These are phyloP conservation scores for Persicaria maculosa DNA, from an alignment of 148 eudicot species.

Conservation along the genomic window DNA sequence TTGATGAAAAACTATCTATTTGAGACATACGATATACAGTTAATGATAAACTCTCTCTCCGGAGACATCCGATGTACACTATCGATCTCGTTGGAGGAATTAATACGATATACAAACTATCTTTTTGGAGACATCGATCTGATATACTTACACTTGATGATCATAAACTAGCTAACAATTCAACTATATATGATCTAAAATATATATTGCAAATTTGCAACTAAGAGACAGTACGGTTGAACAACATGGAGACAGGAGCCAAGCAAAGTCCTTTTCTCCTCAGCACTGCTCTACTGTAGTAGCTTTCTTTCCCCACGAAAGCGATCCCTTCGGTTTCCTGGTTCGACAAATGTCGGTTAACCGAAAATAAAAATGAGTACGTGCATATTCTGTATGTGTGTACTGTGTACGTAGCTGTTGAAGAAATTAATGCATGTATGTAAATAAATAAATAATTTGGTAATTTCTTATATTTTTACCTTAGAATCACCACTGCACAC, in stretches of 20 bases:
- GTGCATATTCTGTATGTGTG: too few species aligned
- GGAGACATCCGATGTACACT: not conserved
- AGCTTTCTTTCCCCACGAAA: not conserved
- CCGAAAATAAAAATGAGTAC: not conserved
- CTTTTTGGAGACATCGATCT: too few species aligned
- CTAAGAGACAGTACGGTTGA: not conserved
- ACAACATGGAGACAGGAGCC: not conserved
- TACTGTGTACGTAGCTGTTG: too few species aligned
- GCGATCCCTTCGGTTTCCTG: not conserved
- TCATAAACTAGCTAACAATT: too few species aligned
- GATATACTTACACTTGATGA: too few species aligned
- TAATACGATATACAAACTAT: too few species aligned
- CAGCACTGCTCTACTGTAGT: not conserved
- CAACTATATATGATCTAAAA: too few species aligned
- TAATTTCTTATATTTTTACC: not conserved
- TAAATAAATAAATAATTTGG: not conserved
- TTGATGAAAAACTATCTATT: not conserved
- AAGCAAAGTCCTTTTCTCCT: slow-evolving; percentile 10
- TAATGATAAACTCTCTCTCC: not conserved
- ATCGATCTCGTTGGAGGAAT: too few species aligned
- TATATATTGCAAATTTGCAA: not conserved
- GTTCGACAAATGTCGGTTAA: not conserved
- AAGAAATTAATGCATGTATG: not conserved
- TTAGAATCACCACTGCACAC: not conserved
- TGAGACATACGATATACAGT: not conserved